Evolutionary conservation across 139 green algal species (phyloP).

Genomic region (Nannochloris sp.): DNA sequence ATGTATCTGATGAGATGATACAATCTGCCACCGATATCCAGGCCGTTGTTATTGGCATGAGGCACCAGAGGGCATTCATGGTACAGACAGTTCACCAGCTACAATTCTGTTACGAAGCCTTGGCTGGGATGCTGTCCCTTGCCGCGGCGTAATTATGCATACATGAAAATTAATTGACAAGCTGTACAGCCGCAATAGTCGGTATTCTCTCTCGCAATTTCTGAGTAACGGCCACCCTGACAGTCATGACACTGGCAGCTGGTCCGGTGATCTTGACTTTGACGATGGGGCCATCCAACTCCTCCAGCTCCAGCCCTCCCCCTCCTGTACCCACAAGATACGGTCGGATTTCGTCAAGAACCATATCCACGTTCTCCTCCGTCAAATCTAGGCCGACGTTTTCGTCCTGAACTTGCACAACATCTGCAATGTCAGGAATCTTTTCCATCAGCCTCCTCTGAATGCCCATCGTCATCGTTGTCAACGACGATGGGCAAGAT

Average conservation of each 20-base stretch:
- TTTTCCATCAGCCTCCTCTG: slow-evolving; percentile 88
- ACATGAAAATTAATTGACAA: slow-evolving; percentile 48
- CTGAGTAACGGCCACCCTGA: slow-evolving; percentile 96
- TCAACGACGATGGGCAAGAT: slow-evolving; percentile 79
- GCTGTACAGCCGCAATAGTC: slow-evolving; percentile 90
- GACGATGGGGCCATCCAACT: slow-evolving; percentile 85
- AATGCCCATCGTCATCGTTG: slow-evolving; percentile 99
- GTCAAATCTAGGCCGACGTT: slow-evolving; percentile 78
- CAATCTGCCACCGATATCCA: slow-evolving; percentile 40
- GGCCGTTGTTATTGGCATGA: slow-evolving; percentile 48
- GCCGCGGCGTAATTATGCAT: background rate
- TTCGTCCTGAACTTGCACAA: slow-evolving; percentile 92
- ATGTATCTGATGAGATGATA: slow-evolving; percentile 3
- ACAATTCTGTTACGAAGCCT: slow-evolving; percentile 56
- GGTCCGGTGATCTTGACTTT: slow-evolving; percentile 88
- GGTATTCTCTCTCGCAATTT: slow-evolving; percentile 98
- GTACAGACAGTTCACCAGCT: slow-evolving; percentile 85
- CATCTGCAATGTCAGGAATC: slow-evolving; percentile 95
- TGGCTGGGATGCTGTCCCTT: slow-evolving; percentile 21
- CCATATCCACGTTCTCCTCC: slow-evolving; percentile 67
- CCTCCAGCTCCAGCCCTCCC: slow-evolving; percentile 77
- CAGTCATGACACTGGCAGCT: slow-evolving; percentile 93
- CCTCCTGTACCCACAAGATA: slow-evolving; percentile 94
- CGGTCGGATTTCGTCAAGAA: slow-evolving; percentile 68
- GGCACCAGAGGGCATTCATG: slow-evolving; percentile 71